phyloP scores from a whole-genome alignment of 768 basidiomycete species.

The Hemileccinum rubropunctum region DNA sequence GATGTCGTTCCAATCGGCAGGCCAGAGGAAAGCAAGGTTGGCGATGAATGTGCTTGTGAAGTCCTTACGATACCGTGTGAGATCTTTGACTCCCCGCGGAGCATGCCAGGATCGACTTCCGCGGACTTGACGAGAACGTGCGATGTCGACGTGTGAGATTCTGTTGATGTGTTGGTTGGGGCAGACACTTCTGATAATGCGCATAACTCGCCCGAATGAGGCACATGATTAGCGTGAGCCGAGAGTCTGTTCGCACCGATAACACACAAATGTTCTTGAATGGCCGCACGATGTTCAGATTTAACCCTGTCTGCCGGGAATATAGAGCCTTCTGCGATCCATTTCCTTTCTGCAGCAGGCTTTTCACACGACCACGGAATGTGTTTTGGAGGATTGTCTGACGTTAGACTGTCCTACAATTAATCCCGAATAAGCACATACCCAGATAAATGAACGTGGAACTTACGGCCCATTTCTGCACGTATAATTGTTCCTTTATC shows the following conservation, averaged over 20 bases:
- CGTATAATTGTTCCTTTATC: slow-evolving; percentile 34
- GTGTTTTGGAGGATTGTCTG: slow-evolving; percentile 25
- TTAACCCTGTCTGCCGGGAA: slow-evolving; percentile 18
- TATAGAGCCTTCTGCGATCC: slow-evolving; percentile 33
- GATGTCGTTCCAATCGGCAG: background rate
- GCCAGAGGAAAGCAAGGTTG: background rate
- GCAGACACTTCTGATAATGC: slow-evolving; percentile 3
- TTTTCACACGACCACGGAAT: slow-evolving; percentile 29
- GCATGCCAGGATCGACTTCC: slow-evolving; percentile 2
- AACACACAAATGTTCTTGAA: background rate
- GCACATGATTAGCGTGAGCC: background rate
- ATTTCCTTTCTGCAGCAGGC: slow-evolving; percentile 17
- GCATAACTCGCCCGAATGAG: slow-evolving; percentile 1
- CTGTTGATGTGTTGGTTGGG: background rate
- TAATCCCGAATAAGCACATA: slow-evolving; percentile 6
- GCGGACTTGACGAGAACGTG: slow-evolving; percentile 7
- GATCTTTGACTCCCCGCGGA: slow-evolving; percentile 7
- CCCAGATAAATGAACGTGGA: background rate
- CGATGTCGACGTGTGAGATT: slow-evolving; percentile 1
- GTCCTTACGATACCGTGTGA: background rate
- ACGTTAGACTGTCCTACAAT: slow-evolving; percentile 19
- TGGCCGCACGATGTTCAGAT: slow-evolving; percentile 1
- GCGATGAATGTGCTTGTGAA: background rate
- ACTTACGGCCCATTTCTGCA: slow-evolving; percentile 36
- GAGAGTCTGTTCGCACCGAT: background rate